Percentiles rank a stretch among this genome's conserved stretches.
These are phyloP conservation scores for Gaeumannomyces sp. DNA, from an alignment of 2,329 filamentous ascomycete genomes.

Conservation along the genomic window DNA sequence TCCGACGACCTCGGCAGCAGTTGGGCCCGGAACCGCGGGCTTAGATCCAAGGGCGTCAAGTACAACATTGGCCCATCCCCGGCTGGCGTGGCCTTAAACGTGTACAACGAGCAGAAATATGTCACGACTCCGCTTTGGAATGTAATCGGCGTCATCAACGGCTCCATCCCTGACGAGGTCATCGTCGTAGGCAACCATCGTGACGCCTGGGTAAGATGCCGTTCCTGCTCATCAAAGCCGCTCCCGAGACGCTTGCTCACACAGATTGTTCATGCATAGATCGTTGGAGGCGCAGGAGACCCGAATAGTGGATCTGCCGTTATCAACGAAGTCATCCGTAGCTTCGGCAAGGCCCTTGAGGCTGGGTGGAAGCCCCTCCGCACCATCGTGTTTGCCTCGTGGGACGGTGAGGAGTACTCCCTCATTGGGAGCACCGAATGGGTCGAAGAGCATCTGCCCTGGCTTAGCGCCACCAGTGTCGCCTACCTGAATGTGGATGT, in stretches of 20 bases:
- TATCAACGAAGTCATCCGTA: conserved; percentile 69
- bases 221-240: background rate
- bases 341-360: conserved; percentile 63
- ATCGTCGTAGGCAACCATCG: conserved; percentile 80
- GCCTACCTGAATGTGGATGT: conserved; percentile 86
- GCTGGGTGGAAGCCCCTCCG: conserved; percentile 78
- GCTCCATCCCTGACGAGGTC: conserved; percentile 76
- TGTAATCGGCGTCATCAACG: conserved; percentile 87
- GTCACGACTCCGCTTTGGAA: conserved; percentile 81
- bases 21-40: conserved; percentile 66
- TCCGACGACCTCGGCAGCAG: conserved; percentile 65
- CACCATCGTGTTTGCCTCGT: conserved; percentile 84
- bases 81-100: conserved; percentile 58
- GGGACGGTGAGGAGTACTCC: conserved; percentile 81
- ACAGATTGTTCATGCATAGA: background rate
- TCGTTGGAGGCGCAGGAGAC: conserved; percentile 66
- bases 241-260: background rate
- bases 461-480: conserved; percentile 66
- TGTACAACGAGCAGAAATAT: conserved; percentile 76
- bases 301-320: conserved; percentile 78
- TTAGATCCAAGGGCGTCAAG: conserved; percentile 72
- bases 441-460: conserved; percentile 84
- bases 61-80: conserved; percentile 85
- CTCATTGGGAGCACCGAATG: conserved; percentile 84
- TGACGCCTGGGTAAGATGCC: conserved; percentile 68